phyloP scores from a whole-genome alignment of 257 asterid species.

The Solanum bukasovii region DNA sequence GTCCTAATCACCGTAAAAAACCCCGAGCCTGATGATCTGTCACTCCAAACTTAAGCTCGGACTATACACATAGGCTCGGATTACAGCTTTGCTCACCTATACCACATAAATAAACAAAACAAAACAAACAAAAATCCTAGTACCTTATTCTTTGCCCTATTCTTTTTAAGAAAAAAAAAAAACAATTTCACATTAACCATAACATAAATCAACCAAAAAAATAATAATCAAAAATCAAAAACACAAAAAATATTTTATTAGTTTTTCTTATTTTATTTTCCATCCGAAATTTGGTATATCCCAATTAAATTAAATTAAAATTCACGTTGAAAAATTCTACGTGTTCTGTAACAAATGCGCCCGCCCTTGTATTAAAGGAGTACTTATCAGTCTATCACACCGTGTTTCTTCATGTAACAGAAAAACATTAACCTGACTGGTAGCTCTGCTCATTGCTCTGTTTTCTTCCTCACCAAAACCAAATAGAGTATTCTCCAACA shows the following conservation, averaged over 20 bases:
- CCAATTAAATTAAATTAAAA: too few species aligned
- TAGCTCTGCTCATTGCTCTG: background rate
- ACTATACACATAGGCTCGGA: constrained; percentile 55
- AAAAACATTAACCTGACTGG: background rate
- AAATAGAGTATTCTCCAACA: background rate
- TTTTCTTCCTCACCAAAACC: background rate
- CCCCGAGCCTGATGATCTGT: constrained; percentile 15
- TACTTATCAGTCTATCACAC: fast-evolving
- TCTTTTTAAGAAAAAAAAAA: background rate
- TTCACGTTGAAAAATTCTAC: fast-evolving
- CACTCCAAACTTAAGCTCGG: constrained; percentile 22
- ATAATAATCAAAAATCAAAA: background rate
- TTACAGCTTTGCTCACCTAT: constrained; percentile 36
- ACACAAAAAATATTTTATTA: background rate
- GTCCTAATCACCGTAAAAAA: constrained; percentile 12
- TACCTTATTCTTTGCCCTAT: background rate
- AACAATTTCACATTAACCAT: background rate
- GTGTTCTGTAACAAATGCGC: fast-evolving
- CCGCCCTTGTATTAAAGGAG: fast-evolving
- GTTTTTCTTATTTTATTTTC: too few species aligned
- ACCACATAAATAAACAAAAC: background rate
- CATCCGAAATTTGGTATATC: fast-evolving
- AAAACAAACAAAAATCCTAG: background rate
- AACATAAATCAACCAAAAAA: background rate
- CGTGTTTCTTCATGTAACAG: fast-evolving